A percentile compares a stretch with the other conserved stretches of the same genome.
phyloP scores from a whole-genome alignment of 768 basidiomycete species.

The Galerina sulciceps region DNA sequence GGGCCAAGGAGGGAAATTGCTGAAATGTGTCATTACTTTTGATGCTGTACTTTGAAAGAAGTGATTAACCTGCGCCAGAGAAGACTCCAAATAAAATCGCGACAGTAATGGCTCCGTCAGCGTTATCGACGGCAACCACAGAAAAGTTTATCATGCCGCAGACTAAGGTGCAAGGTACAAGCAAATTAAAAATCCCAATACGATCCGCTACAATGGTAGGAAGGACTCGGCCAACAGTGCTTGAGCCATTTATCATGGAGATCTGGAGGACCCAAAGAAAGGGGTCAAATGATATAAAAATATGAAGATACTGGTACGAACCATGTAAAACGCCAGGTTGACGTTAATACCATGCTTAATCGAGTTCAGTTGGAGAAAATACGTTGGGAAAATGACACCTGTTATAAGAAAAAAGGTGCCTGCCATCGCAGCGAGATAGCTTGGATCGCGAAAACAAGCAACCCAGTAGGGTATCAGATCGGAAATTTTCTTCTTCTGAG shows the following conservation, averaged over 20 bases:
- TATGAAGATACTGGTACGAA: slow-evolving; percentile 7
- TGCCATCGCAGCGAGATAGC: neutral
- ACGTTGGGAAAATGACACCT: slow-evolving; percentile 3
- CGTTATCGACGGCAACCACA: slow-evolving; percentile 33
- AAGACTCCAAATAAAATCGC: slow-evolving; percentile 44
- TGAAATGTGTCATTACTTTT: neutral
- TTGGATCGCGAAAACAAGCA: slow-evolving; percentile 10
- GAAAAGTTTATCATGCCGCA: slow-evolving; percentile 36
- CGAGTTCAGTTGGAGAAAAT: slow-evolving; percentile 42
- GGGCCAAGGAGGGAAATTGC: slow-evolving; percentile 1
- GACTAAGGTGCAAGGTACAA: slow-evolving; percentile 26
- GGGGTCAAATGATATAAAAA: neutral
- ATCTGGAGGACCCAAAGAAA: slow-evolving; percentile 14
- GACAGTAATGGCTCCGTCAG: slow-evolving; percentile 32
- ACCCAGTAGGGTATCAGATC: neutral
- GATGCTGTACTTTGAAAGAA: neutral
- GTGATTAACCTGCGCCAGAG: slow-evolving; percentile 28
- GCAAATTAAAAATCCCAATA: slow-evolving; percentile 28
- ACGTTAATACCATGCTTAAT: slow-evolving; percentile 29
- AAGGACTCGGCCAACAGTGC: slow-evolving; percentile 26
- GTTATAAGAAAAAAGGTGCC: neutral
- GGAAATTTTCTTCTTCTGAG: slow-evolving; percentile 1
- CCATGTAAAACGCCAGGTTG: slow-evolving; percentile 32
- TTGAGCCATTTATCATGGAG: slow-evolving; percentile 27
- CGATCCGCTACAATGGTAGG: slow-evolving; percentile 23